Conservation (phyloP, 441 rosid species). For the Euphorbia corollata region DNA sequence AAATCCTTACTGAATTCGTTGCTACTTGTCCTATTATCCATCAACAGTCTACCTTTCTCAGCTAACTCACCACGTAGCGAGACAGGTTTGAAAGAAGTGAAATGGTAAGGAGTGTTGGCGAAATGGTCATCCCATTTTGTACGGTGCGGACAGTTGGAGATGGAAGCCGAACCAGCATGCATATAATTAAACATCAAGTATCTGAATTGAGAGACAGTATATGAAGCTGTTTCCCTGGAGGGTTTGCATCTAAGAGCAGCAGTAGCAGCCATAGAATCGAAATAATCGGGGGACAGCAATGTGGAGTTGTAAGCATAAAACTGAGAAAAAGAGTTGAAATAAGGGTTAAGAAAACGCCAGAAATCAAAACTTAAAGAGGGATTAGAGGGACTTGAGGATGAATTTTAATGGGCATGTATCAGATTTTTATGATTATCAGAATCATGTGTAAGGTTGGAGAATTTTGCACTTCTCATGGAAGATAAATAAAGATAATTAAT, state of each 20-base stretch:
- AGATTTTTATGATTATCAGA: slow-evolving; percentile 20
- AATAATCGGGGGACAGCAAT: slow-evolving; percentile 15
- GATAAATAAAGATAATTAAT: neutral
- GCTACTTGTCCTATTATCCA: slow-evolving; percentile 28
- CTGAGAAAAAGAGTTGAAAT: neutral
- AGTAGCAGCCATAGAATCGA: slow-evolving; percentile 57
- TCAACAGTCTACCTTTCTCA: slow-evolving; percentile 37
- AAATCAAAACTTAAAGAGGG: slow-evolving; percentile 17
- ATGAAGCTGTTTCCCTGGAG: slow-evolving; percentile 49
- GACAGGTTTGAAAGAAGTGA: slow-evolving; percentile 49
- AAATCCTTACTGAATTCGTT: slow-evolving; percentile 22
- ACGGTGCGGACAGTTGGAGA: slow-evolving; percentile 34
- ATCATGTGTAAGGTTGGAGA: slow-evolving; percentile 13
- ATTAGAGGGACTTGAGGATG: slow-evolving; percentile 11
- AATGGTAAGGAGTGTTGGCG: slow-evolving; percentile 33
- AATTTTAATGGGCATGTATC: slow-evolving; percentile 23
- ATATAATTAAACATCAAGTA: slow-evolving; percentile 45
- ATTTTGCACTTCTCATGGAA: slow-evolving; percentile 5
- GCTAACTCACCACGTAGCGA: slow-evolving; percentile 47
- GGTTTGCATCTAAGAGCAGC: slow-evolving; percentile 65
- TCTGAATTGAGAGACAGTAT: slow-evolving; percentile 55
- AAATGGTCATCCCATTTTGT: slow-evolving; percentile 43
- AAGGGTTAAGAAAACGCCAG: slow-evolving; percentile 4
- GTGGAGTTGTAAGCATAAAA: neutral
- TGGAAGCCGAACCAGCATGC: slow-evolving; percentile 42